Evolutionary conservation across 768 basidiomycete genomes (phyloP).

Genomic region (Dentipellis sp.): DNA sequence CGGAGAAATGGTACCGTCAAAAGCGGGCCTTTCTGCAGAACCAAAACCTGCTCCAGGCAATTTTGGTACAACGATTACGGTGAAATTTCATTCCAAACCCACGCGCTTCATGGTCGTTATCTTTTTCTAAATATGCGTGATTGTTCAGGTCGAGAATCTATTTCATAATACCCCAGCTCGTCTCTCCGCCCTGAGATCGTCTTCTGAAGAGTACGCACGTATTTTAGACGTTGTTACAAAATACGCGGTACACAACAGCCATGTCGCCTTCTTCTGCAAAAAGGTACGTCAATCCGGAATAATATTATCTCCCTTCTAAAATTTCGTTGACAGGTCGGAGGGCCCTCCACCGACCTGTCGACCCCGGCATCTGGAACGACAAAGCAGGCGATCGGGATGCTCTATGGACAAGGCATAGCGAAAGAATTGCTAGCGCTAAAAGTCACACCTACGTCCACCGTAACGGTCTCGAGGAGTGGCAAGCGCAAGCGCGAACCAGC

Average conservation of each 20-base stretch:
- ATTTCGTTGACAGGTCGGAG: conserved; percentile 29
- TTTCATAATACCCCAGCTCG: conserved; percentile 92
- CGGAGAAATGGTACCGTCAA: conserved; percentile 60
- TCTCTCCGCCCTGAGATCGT: conserved; percentile 70
- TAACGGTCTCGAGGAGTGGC: conserved; percentile 27
- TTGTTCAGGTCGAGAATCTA: conserved; percentile 77
- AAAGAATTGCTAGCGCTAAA: conserved; percentile 55
- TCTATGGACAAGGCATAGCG: conserved; percentile 76
- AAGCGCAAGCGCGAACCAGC: conserved; percentile 15
- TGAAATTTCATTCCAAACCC: conserved; percentile 19
- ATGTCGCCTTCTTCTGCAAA: conserved; percentile 82
- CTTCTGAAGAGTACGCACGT: conserved; percentile 86
- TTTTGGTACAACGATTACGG: conserved; percentile 85
- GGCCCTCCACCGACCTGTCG: conserved; percentile 68
- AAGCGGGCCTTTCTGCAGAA: conserved; percentile 61
- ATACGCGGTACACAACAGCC: conserved; percentile 91
- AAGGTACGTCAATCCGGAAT: conserved; percentile 43
- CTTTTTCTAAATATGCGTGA: background rate
- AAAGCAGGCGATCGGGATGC: conserved; percentile 60
- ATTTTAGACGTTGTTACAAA: conserved; percentile 89
- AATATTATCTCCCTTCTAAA: background rate
- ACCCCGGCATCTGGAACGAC: conserved; percentile 63
- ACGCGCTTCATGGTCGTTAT: background rate
- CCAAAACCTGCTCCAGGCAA: conserved; percentile 91
- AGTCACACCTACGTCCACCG: conserved; percentile 20